These are phyloP conservation scores for Sordariomycetes sp. DNA, from an alignment of 2,329 filamentous ascomycete species.

Conservation along the genomic window DNA sequence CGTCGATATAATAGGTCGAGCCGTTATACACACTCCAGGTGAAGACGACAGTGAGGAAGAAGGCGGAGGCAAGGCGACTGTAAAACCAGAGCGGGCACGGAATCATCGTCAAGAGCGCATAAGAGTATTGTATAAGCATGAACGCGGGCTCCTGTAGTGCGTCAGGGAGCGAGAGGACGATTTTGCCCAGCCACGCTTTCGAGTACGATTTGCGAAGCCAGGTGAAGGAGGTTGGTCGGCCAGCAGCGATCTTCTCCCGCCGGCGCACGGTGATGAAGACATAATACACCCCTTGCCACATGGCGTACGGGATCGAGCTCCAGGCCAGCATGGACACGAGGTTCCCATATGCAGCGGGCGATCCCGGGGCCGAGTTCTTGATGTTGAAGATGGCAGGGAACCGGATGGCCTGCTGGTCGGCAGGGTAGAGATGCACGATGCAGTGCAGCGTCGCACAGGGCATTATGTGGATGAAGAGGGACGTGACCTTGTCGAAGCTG, in stretches of 20 bases:
- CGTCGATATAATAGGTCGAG: constrained; percentile 94
- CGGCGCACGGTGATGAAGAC: constrained; percentile 90
- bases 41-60: constrained; percentile 76
- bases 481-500: constrained; percentile 95
- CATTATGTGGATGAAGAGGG: constrained; percentile 99
- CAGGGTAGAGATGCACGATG: constrained; percentile 70
- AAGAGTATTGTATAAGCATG: constrained; percentile 91
- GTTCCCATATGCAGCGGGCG: constrained; percentile 66
- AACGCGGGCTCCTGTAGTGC: constrained; percentile 77
- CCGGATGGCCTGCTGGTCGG: constrained; percentile 51
- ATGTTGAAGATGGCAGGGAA: constrained; percentile 85
- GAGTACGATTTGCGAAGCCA: constrained; percentile 91
- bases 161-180: constrained; percentile 70
- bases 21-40: constrained; percentile 94
- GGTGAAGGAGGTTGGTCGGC: constrained; percentile 91
- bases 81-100: constrained; percentile 94
- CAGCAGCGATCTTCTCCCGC: constrained; percentile 91
- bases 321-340: constrained; percentile 81
- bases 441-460: constrained; percentile 89
- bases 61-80: constrained; percentile 67
- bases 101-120: constrained; percentile 86
- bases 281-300: constrained; percentile 93
- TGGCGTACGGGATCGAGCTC: constrained; percentile 83
- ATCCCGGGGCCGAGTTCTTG: constrained; percentile 56
- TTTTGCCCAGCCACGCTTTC: constrained; percentile 76